phyloP scores from a whole-genome alignment of 192 early-diverging fungal genomes.

The Coemansia reversa region DNA sequence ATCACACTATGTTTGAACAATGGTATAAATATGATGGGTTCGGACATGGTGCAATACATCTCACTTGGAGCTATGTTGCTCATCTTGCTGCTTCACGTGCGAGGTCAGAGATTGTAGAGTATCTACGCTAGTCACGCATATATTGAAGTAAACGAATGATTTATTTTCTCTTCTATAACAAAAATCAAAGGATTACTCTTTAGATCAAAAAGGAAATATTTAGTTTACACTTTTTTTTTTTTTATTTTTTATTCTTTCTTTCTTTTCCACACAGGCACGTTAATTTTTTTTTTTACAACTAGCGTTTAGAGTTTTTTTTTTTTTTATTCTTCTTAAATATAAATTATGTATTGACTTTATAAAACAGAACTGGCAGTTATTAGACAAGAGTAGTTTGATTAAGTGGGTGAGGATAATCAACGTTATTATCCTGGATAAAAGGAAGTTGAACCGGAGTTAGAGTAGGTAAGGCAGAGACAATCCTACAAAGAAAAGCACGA shows the following conservation, averaged over 20 bases:
- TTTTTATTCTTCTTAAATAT: no score
- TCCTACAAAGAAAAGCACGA: slow-evolving; percentile 32
- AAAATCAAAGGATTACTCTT: no score
- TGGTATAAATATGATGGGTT: slow-evolving; percentile 57
- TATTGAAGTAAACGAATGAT: no score
- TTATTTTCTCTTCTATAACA: no score
- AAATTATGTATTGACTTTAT: no score
- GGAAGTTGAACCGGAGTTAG: neutral
- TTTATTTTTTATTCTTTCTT: neutral
- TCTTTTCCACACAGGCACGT: neutral
- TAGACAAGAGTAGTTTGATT: neutral
- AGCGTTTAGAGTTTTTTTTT: neutral
- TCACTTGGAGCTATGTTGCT: slow-evolving; percentile 75
- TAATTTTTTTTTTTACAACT: neutral
- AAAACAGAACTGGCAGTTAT: neutral
- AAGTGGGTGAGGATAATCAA: neutral
- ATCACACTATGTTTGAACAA: slow-evolving; percentile 67
- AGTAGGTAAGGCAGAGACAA: slow-evolving; percentile 23
- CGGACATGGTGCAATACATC: slow-evolving; percentile 60
- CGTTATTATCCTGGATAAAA: no score
- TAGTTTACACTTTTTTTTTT: neutral
- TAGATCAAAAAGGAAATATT: no score
- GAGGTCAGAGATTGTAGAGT: slow-evolving; percentile 2
- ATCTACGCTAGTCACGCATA: no score
- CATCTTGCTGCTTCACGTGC: slow-evolving; percentile 36